Percentiles rank a stretch among this genome's conserved stretches.
Conservation (phyloP, 345 rosid species). For the Rhizophora mangle region DNA sequence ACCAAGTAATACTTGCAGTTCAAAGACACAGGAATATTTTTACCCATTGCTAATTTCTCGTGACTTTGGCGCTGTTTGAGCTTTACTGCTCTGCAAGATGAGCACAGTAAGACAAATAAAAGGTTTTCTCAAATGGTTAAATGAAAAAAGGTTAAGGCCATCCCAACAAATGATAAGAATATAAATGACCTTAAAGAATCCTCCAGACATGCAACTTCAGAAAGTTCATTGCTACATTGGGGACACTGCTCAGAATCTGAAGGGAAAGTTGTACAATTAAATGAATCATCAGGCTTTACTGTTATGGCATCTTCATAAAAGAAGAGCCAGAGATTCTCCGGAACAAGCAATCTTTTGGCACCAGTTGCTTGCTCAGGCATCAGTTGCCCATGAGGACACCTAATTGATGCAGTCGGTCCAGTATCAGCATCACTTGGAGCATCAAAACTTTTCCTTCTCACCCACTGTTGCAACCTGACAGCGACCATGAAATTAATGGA, state of each 20-base stretch:
- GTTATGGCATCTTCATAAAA: constrained; percentile 67
- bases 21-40: constrained; percentile 51
- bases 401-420: constrained; percentile 70
- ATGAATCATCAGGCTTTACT: constrained; percentile 60
- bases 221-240: constrained; percentile 68
- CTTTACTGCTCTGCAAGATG: constrained; percentile 66
- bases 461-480: constrained; percentile 95
- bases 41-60: constrained; percentile 76
- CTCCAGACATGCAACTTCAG: constrained; percentile 86
- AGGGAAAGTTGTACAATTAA: constrained; percentile 53
- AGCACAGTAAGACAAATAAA: constrained; percentile 29
- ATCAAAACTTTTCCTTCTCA: constrained; percentile 82
- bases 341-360: constrained; percentile 81
- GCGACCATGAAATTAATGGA: constrained; percentile 13
- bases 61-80: constrained; percentile 82
- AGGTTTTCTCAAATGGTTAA: neutral
- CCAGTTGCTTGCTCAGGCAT: constrained; percentile 89
- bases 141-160: neutral
- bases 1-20: constrained; percentile 64
- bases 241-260: constrained; percentile 58
- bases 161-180: constrained; percentile 11
- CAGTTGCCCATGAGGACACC: constrained; percentile 73
- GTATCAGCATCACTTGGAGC: constrained; percentile 91
- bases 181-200: constrained; percentile 70
- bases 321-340: constrained; percentile 84